Evolutionary conservation across 495 filamentous ascomycete genomes (phyloP).

Genomic region (Penicillium waksmanii): DNA sequence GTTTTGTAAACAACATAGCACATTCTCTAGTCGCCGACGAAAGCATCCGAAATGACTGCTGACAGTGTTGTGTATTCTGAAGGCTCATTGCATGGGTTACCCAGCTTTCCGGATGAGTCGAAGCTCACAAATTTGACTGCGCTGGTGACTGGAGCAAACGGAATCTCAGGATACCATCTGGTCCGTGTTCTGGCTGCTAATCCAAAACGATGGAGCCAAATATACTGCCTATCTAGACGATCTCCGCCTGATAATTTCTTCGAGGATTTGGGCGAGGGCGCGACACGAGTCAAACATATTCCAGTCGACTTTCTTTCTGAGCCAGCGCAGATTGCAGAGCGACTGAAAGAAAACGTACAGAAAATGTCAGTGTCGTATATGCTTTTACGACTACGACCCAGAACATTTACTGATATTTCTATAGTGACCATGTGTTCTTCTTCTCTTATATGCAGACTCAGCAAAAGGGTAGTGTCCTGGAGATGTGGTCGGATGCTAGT

Average conservation of each 20-base stretch:
- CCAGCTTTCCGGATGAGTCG: slow-evolving; percentile 4
- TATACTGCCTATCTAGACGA: slow-evolving; percentile 49
- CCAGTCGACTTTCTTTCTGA: slow-evolving; percentile 47
- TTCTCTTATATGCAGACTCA: slow-evolving; percentile 52
- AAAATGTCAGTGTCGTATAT: neutral
- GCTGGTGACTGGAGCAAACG: slow-evolving; percentile 56
- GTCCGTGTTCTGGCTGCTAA: slow-evolving; percentile 43
- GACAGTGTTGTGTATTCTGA: neutral
- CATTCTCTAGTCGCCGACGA: neutral
- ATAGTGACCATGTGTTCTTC: slow-evolving; percentile 56
- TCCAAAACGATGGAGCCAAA: slow-evolving; percentile 51
- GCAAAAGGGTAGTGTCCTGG: slow-evolving; percentile 14
- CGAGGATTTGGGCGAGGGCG: neutral
- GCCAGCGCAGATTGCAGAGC: slow-evolving; percentile 38
- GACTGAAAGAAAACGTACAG: neutral
- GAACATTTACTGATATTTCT: neutral
- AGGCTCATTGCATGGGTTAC: slow-evolving; percentile 5
- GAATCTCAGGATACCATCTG: slow-evolving; percentile 51
- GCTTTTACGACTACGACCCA: neutral
- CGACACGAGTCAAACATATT: slow-evolving; percentile 43
- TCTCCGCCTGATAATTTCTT: slow-evolving; percentile 34
- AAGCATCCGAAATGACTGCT: neutral
- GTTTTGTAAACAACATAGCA: too few species aligned
- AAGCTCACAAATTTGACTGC: slow-evolving; percentile 42
- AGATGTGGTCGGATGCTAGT: slow-evolving; percentile 31